Evolutionary conservation across 306 rosid species (phyloP).

Genomic region (Cicer judaicum): DNA sequence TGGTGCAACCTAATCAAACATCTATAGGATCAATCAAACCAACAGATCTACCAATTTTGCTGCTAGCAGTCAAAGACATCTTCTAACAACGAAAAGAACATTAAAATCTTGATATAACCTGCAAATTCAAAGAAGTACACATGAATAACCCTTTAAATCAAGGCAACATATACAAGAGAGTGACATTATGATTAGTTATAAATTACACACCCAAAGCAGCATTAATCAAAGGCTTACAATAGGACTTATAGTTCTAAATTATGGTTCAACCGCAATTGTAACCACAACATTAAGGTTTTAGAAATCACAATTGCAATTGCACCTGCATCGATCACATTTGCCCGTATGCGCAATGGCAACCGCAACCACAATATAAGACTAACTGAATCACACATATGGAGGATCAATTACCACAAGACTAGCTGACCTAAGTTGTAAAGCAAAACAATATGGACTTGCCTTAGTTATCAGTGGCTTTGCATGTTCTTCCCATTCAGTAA

Average conservation of each 20-base stretch:
- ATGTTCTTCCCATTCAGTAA: slow-evolving; percentile 88
- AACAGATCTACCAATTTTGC: slow-evolving; percentile 6
- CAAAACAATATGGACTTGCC: slow-evolving; percentile 58
- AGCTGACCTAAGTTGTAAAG: slow-evolving; percentile 12
- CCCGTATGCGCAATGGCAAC: no score
- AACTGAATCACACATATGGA: not conserved
- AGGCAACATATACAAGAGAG: slow-evolving; percentile 8
- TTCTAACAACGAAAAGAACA: slow-evolving; percentile 18
- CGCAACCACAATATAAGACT: no score
- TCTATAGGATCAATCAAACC: slow-evolving; percentile 22
- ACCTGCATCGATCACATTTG: no score
- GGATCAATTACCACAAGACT: not conserved
- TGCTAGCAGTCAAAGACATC: slow-evolving; percentile 8
- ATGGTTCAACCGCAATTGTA: no score
- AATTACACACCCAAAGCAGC: not conserved
- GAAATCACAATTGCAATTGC: no score
- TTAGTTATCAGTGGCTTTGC: slow-evolving; percentile 79
- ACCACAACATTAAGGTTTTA: no score
- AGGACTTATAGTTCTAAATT: no score
- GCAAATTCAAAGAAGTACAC: slow-evolving; percentile 42
- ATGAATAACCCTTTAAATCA: slow-evolving; percentile 7
- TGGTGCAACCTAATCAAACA: slow-evolving; percentile 25
- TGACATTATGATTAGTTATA: slow-evolving; percentile 10
- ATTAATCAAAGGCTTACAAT: no score
- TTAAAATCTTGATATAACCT: slow-evolving; percentile 55